These are phyloP conservation scores for Ophiostoma sp. DNA, from an alignment of 2,329 filamentous ascomycete species.

Conservation along the genomic window DNA sequence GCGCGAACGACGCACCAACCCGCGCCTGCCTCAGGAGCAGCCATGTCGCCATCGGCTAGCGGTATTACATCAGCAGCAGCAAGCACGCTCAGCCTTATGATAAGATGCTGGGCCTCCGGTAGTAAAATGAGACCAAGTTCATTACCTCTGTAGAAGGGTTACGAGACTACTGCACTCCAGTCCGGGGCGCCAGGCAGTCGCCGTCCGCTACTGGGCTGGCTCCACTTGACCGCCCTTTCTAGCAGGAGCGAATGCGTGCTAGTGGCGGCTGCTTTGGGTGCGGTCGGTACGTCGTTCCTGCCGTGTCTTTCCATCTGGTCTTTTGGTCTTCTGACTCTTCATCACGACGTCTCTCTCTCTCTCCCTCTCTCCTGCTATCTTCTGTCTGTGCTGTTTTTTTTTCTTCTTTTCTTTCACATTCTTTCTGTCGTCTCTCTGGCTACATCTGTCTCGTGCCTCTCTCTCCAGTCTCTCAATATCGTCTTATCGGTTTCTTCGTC, in stretches of 20 bases:
- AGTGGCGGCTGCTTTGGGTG: not conserved
- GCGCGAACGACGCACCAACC: not conserved
- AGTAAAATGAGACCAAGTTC: not conserved
- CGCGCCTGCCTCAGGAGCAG: not conserved
- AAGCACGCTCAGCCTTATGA: slow-evolving; percentile 20
- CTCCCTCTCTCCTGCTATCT: too few species aligned
- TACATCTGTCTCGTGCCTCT: slow-evolving; percentile 1
- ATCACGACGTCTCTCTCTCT: too few species aligned
- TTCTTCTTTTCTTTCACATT: too few species aligned
- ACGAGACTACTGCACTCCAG: not conserved
- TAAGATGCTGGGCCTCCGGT: not conserved
- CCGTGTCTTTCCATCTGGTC: not conserved
- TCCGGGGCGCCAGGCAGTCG: not conserved
- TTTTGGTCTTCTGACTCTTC: too few species aligned
- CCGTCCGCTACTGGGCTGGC: not conserved
- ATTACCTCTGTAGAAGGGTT: too few species aligned
- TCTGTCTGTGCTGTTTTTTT: too few species aligned
- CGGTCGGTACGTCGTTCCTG: not conserved
- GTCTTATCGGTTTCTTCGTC: not conserved
- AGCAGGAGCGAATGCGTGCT: not conserved
- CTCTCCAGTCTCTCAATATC: not conserved
- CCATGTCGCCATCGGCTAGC: slow-evolving; percentile 23
- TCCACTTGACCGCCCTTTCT: slow-evolving; percentile 4
- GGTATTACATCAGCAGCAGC: slow-evolving; percentile 11
- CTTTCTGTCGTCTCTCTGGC: not conserved